These are phyloP conservation scores for Phyllosticta citribraziliensis DNA, from an alignment of 2,329 filamentous ascomycete genomes.

Conservation along the genomic window DNA sequence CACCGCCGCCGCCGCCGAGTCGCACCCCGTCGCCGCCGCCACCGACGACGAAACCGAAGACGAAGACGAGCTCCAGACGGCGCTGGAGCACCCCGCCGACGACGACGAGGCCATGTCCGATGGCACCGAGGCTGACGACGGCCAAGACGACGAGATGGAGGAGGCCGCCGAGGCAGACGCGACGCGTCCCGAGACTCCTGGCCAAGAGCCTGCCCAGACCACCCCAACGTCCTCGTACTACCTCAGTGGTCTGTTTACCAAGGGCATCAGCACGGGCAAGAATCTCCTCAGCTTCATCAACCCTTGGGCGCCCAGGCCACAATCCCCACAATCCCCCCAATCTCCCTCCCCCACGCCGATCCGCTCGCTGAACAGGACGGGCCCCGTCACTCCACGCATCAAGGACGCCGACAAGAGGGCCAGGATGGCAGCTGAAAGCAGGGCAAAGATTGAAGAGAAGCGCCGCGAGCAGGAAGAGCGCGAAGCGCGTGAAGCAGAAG, in stretches of 20 bases:
- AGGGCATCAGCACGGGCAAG: neutral
- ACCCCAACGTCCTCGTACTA: neutral
- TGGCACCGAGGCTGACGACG: neutral
- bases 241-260: neutral
- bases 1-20: too few species aligned
- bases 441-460: neutral
- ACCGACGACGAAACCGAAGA: neutral
- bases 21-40: too few species aligned
- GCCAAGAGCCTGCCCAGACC: neutral
- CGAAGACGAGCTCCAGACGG: neutral
- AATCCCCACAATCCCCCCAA: neutral
- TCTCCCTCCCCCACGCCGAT: neutral
- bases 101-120: neutral
- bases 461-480: neutral
- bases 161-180: neutral
- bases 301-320: neutral
- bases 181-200: neutral
- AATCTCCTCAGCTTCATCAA: neutral
- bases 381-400: neutral
- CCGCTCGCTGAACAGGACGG: neutral
- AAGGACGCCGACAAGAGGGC: constrained; percentile 5
- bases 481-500: neutral
- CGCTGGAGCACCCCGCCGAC: neutral
- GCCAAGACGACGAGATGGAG: neutral
- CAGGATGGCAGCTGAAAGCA: neutral